These are phyloP conservation scores for Luffa acutangula DNA, from an alignment of 306 rosid genomes.

Conservation along the genomic window DNA sequence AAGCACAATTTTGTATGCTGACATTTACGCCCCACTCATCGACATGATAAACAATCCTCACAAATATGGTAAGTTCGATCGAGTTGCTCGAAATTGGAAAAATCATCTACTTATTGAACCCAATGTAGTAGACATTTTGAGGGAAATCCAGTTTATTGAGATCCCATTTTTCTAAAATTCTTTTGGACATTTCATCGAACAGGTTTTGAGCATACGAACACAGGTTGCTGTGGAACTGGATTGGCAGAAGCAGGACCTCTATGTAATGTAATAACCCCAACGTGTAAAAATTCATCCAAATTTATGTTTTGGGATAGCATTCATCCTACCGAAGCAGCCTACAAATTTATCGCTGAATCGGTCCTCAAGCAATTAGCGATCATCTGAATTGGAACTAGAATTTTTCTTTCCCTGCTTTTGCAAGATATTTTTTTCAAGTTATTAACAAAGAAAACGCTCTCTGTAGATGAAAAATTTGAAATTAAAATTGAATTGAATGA, in stretches of 20 bases:
- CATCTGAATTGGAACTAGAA: background rate
- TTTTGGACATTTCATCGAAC: background rate
- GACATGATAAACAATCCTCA: slow-evolving; percentile 41
- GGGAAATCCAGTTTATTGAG: background rate
- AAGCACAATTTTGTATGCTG: slow-evolving; percentile 28
- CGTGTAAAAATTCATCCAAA: background rate
- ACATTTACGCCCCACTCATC: slow-evolving; percentile 22
- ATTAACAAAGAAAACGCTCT: background rate
- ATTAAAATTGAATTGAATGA: no score
- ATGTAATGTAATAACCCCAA: background rate
- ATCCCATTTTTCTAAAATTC: background rate
- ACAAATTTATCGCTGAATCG: background rate
- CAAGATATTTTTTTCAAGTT: background rate
- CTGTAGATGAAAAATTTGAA: no score
- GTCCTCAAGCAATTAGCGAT: background rate
- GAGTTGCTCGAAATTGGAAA: background rate
- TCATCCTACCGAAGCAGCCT: background rate
- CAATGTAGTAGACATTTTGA: background rate
- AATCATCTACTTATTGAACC: background rate
- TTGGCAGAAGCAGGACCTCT: background rate
- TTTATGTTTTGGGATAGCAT: background rate
- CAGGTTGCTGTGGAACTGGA: slow-evolving; percentile 16
- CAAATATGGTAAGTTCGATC: slow-evolving; percentile 24
- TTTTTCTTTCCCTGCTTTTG: slow-evolving; percentile 12
- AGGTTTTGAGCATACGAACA: slow-evolving; percentile 34